A percentile compares a stretch with the other conserved stretches of the same genome.
These are phyloP conservation scores for Eucalyptus dawsonii DNA, from an alignment of 345 rosid species.

Conservation along the genomic window DNA sequence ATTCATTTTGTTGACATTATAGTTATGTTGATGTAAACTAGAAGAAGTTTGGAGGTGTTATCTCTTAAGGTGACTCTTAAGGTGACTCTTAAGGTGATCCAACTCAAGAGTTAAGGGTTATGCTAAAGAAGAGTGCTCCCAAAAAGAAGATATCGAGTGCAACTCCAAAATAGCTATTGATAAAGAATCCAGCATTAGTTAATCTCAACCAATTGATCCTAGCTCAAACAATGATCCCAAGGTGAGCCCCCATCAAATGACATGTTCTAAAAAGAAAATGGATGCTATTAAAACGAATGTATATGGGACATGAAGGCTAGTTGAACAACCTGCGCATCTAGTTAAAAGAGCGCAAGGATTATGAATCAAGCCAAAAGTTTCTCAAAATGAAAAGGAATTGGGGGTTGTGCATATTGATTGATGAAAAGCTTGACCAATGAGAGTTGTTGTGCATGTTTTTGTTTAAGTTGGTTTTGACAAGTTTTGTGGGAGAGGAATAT, in stretches of 20 bases:
- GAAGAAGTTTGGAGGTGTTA: accelerated
- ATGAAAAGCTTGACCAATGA: not conserved
- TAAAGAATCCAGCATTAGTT: too few relatives aligned
- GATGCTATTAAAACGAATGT: accelerated
- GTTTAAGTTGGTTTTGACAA: not conserved
- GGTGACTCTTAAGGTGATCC: not conserved
- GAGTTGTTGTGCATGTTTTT: not conserved
- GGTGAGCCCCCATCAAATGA: too few relatives aligned
- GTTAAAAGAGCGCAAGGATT: not conserved
- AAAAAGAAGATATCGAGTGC: not conserved
- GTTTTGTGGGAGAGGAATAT: not conserved
- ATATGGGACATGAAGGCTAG: not conserved
- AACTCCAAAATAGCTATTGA: not conserved
- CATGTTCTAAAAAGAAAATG: too few relatives aligned
- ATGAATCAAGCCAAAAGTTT: not conserved
- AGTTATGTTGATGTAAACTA: not conserved
- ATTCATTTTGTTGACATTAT: not conserved
- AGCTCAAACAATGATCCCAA: too few relatives aligned
- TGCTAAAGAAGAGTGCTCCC: not conserved
- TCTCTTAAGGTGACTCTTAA: too few relatives aligned
- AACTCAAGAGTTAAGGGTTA: not conserved
- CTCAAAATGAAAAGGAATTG: not conserved
- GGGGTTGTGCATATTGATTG: not conserved
- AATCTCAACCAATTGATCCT: too few relatives aligned
- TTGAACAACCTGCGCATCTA: accelerated